Base-by-base conservation (phyloP, 345 rosid genomes). In the Hypericum androsaemum region DNA sequence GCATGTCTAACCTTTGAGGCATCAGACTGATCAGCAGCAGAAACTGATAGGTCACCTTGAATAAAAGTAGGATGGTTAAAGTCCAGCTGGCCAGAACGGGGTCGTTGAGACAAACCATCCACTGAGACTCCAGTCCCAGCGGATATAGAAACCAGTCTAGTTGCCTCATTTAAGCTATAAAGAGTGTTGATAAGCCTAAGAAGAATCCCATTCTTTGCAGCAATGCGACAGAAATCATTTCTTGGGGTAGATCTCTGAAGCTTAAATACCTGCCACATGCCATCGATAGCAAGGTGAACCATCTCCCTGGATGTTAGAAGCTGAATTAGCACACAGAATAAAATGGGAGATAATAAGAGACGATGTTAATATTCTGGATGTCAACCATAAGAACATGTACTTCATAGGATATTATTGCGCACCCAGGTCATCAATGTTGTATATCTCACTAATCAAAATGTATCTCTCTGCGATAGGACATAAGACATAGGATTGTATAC, bases 241-340 rank as follows among this genome's bases (percentile, higher is more conserved):
- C 80, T 88, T 11, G 97, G 86, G 52, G 86, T 92, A 47, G 98
- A 92, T 61, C 84, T 75, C 63, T 83, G 94, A 68, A 88, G 97
- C 78, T 88, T 88, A 77, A 88, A 88, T 65, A 94, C 86, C 72
- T 88, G 99, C 99, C 97, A 88, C 90, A 86, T 94, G 78, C 97
- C 97, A 58, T 94, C 99, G 62, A 94, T 86, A 64, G 99, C 99
- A 47, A 94, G 83, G 62, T 94, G 99, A 71, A 88, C 97, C 95
- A 88, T 94, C 71, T 94, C 95, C 97, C 99, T 94, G 86, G 60
- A 74, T 57, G 66, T 54, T 59, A 60, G 64, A 65, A 58, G 16
- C 64, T 48, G 56, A 57, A 68, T 67, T 60, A 79, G 77, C 50
- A 43, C 16, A 58, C 17, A 28, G 15, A 46, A 12, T 44, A 44